Base-by-base conservation (phyloP, 805 yeast genomes). In the Saccharomycopsis babjevae region DNA sequence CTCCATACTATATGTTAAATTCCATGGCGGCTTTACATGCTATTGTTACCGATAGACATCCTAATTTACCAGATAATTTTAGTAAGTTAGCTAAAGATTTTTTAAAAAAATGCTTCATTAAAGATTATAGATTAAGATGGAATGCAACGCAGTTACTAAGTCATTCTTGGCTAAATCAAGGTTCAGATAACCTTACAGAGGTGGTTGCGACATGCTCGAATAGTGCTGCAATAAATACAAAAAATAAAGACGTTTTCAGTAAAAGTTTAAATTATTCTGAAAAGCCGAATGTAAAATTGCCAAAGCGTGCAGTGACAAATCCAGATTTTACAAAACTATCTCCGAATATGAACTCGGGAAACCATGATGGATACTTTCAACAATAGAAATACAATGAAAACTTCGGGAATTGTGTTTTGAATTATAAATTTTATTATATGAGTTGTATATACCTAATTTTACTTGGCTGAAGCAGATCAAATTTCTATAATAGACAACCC, bases 11-110 rank as follows among this genome's bases (percentile, higher is more conserved):
- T 64, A 84, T 89, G 54, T 74, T 84, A 58, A 83, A 84, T 61
- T 86, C 87, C 10, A 84, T 88, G 84, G 86, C 89, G 0, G 89
- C 94, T 0, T 75, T 89, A 61, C 96, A 87, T 73, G 91, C 94
- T 0, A 86, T 89, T 58, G 96, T 89, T 0, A 82, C 86, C 5
- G 89, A 88, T 58, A 86, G 83, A 18, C 78, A 79, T 60, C 90
- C 93, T 1, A 84, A 86, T 0, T 72, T 88, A 22, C 96, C 96
- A 0, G 76, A 76, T 8, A 72, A 75, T 2, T 68, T 81, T 4
- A 71, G 83, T 0, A 67, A 75, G 0, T 40, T 72, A 63, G 77
- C 77, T 7, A 75, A 76, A 46, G 89, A 86, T 65, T 85, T 89
- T 64, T 71, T 88, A 13, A 66, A 77, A 57, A 82, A 81, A 63